Evolutionary conservation across 768 basidiomycete species (phyloP), one percentile per base, ranked within the genome.

Genomic region (Xerocomus spinulosus): DNA sequence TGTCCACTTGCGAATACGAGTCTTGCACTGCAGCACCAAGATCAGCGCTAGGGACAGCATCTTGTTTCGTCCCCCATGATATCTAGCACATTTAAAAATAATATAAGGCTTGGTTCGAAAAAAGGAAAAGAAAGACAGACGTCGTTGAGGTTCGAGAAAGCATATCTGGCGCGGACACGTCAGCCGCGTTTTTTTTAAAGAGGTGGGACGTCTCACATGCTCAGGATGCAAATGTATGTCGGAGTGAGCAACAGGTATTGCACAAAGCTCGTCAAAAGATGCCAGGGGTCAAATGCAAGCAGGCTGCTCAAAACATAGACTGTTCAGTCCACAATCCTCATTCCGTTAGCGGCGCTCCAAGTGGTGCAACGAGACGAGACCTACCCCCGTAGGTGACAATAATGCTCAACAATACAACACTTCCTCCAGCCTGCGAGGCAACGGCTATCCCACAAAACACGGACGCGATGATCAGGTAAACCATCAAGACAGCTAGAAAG

Each of bases 31-130:
- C 88, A 7, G 82, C 81, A 9, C 92, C 92, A 15, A 96, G 80
- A 61, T 95, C 92, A 1, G 78, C 76, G 43, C 87, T 83, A 0
- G 79, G 75, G 3, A 76, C 70, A 9, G 78, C 78, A 29, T 92
- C 88, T 68, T 92, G 87, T 67, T 97, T 97, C n/a, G 93, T 97
- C 5, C 93, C 93, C 93, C 93, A 91, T 21, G 90, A 90, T 35
- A 90, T 89, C 85, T 88, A 58, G 4, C 37, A 32, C 14, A 14
- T 32, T 38, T 39, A 26, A n/a, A 35, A 46, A 46, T 30, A 23
- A 41, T 14, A n/a, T 20, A 14, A 49, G 18, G 48, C 24, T 56
- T 17, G 46, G 53, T 52, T 33, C 52, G 48, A 3, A 28, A 34
- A 26, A 21, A 39, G 17, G 39, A 49, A 30, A n/a, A n/a, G n/a